Evolutionary conservation across 805 yeast genomes (phyloP).

Genomic region (Metschnikowia orientalis): DNA sequence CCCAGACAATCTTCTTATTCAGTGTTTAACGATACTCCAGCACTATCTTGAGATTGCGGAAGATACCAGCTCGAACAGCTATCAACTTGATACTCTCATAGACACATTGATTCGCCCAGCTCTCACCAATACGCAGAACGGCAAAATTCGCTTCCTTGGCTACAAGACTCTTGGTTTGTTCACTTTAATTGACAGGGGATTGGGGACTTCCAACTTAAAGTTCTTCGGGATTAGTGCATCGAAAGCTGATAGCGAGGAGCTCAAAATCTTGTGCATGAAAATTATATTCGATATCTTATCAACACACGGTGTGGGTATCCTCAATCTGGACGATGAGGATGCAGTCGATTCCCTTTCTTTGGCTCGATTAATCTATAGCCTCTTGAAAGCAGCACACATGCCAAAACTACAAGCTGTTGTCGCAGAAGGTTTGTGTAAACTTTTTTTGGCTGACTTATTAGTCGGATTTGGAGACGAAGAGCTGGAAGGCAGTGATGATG

Average conservation of each 20-base stretch:
- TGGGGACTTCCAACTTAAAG: slow-evolving; percentile 62
- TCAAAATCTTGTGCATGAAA: slow-evolving; percentile 60
- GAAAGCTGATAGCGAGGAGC: slow-evolving; percentile 53
- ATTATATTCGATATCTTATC: slow-evolving; percentile 76
- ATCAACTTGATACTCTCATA: slow-evolving; percentile 62
- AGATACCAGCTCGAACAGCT: slow-evolving; percentile 60
- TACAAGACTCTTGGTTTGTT: slow-evolving; percentile 75
- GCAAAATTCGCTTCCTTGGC: slow-evolving; percentile 57
- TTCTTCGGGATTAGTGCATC: slow-evolving; percentile 68
- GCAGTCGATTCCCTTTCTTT: slow-evolving; percentile 63
- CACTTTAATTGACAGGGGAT: slow-evolving; percentile 58
- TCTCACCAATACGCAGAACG: slow-evolving; percentile 45
- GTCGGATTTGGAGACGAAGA: slow-evolving; percentile 38
- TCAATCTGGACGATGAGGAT: slow-evolving; percentile 47
- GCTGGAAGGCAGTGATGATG: slow-evolving; percentile 13
- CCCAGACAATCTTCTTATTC: slow-evolving; percentile 47
- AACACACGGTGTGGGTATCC: slow-evolving; percentile 65
- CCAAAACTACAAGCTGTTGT: slow-evolving; percentile 73
- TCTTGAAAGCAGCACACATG: slow-evolving; percentile 50
- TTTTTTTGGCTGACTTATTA: slow-evolving; percentile 72
- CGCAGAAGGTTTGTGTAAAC: slow-evolving; percentile 82
- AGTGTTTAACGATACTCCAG: slow-evolving; percentile 65
- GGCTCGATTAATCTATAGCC: slow-evolving; percentile 65
- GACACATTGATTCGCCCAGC: slow-evolving; percentile 80
- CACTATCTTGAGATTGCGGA: slow-evolving; percentile 64